Conservation (phyloP, 345 rosid genomes). For the Sisymbrium irio region DNA sequence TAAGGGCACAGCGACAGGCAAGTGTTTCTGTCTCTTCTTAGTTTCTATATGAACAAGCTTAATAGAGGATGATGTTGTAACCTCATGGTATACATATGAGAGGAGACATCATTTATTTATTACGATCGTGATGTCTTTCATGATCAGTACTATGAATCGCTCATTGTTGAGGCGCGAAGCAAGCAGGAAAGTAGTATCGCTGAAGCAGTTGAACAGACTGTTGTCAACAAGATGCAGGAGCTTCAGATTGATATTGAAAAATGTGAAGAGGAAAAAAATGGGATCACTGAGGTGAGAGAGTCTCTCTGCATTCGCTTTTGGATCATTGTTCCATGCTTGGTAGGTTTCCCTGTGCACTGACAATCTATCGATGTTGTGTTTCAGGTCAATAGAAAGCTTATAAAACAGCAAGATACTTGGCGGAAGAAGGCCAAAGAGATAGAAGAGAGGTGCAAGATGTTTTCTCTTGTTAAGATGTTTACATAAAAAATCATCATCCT, state of each 20-base stretch:
- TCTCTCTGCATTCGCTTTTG: neutral
- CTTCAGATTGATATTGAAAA: conserved; percentile 62
- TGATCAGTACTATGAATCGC: conserved; percentile 84
- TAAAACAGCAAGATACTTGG: conserved; percentile 72
- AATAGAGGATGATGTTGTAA: neutral
- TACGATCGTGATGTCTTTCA: conserved; percentile 27
- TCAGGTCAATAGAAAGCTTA: conserved; percentile 65
- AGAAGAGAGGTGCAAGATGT: conserved; percentile 62
- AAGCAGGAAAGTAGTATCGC: conserved; percentile 53
- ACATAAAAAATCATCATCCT: neutral
- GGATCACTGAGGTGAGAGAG: conserved; percentile 61
- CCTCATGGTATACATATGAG: neutral
- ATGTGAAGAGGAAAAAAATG: conserved; percentile 58
- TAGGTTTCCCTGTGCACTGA: neutral
- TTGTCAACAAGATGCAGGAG: conserved; percentile 55
- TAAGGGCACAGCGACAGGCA: conserved; percentile 83
- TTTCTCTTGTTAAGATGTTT: neutral
- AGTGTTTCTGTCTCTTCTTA: conserved; percentile 25
- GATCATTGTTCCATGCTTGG: neutral
- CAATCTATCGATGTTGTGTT: neutral
- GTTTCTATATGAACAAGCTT: conserved; percentile 10
- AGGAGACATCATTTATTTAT: conserved; percentile 5
- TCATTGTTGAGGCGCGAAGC: conserved; percentile 69
- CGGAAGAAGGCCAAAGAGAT: conserved; percentile 61
- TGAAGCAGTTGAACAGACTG: conserved; percentile 67